Conservation (phyloP, 148 eudicot genomes). For the Camellia sinensis region DNA sequence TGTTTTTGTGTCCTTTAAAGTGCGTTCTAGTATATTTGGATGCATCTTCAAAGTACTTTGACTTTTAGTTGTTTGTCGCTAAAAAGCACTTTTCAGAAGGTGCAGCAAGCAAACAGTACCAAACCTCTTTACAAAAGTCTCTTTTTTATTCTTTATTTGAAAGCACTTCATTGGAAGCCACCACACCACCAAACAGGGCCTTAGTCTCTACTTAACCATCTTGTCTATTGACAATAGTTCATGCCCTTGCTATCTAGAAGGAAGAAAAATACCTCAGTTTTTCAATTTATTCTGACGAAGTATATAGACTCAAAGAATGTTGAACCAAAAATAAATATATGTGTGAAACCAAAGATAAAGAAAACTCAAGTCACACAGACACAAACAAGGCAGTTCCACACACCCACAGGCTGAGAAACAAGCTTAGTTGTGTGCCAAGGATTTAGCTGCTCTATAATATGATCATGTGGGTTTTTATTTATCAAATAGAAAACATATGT, state of each 20-base stretch:
- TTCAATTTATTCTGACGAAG: not conserved
- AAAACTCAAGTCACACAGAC: not conserved
- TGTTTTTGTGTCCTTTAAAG: slow-evolving; percentile 5
- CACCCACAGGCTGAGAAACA: not conserved
- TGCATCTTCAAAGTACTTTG: not conserved
- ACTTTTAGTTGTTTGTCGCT: not conserved
- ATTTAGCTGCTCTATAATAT: too few relatives aligned
- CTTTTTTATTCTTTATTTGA: not conserved
- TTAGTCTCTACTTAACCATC: not conserved
- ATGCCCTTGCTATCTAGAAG: not conserved
- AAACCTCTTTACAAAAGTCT: not conserved
- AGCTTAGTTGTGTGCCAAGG: too few relatives aligned
- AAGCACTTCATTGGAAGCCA: not conserved
- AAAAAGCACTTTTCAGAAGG: not conserved
- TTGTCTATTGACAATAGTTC: not conserved
- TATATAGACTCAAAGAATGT: not conserved
- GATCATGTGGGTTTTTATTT: too few relatives aligned
- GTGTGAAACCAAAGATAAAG: not conserved
- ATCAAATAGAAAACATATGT: too few relatives aligned
- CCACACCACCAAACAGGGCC: not conserved
- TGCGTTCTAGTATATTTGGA: not conserved
- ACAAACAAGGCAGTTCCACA: not conserved
- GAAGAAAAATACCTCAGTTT: not conserved
- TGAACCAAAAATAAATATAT: too few relatives aligned
- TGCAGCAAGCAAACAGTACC: not conserved